Evolutionary conservation across 805 yeast genomes (phyloP), one percentile per base, ranked within the genome.

Genomic region (Starmerella powellii): DNA sequence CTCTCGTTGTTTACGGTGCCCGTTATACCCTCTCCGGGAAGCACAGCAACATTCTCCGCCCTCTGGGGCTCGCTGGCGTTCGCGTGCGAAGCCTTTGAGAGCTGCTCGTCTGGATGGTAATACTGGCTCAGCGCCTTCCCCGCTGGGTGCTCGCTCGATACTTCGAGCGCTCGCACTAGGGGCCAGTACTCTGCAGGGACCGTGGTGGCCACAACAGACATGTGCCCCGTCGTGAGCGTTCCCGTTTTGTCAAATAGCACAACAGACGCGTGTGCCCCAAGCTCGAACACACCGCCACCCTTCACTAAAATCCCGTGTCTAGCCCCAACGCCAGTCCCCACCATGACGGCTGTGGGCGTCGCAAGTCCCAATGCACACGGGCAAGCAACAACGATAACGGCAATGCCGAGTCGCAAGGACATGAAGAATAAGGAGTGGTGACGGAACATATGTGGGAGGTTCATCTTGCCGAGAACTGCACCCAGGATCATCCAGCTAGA

Each of bases 261-360:
- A 11, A 74, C 69, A 48, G 76, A 71, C 31, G 84, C 67, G 16
- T 69, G 63, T 53, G 74, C 73, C 6, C 91, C 78, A 43, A 65
- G 69, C 56, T 91, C 97, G 47, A 91, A 69, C 13, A 82, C 74
- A 39, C 80, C 94, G 18, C 96, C 98, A 37, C 96, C 95, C 61
- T 88, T 91, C 54, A 91, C 81, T 41, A 91, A 66, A 4, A 91
- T 80, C 16, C 98, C 97, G 59, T 84, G 69, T 12, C 73, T 61
- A 0, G 98, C 97, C 31, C 95, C 97, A 18, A 85, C 80, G 31
- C 98, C 98, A 2, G 97, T 88, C 8, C 96, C 98, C 2, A 91
- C 98, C 96, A 93, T 91, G 10, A 91, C 84, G 0, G 97, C 97
- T 1, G 98, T 93, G 1, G 99, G 99, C 0, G 97, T 94, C 3